Evolutionary conservation across 495 filamentous ascomycete species (phyloP), one percentile per base, ranked within the genome.

Genomic region (Ramalina intermedia): DNA sequence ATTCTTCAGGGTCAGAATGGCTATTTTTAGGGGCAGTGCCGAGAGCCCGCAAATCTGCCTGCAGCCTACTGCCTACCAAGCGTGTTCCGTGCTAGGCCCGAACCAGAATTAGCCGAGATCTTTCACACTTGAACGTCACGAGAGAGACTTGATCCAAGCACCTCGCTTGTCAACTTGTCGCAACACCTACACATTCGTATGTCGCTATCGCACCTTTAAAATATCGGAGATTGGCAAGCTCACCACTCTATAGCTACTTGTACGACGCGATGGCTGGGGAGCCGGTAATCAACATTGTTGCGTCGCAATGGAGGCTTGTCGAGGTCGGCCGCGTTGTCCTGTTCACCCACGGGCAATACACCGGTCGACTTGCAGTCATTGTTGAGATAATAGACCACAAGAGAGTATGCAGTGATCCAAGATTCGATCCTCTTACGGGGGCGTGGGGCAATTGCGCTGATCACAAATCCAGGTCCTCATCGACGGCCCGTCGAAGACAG

Each of bases 381-480:
- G 87, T 96, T 69, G 88, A 96, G 80, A 94, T 99, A 69, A 89
- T 96, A 70, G 93, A 96, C 72, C 91, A 99, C 84, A 94, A 94
- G 79, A 86, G 91, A 69, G 91, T 96, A 94, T 65, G 90, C 84
- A 53, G n/a, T 41, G 42, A 12, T 12, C 29, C 8, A 7, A 26
- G 11, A 46, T 13, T 20, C 41, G 16, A 40, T 27, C 12, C 8
- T 20, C 11, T 23, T 18, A 21, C 20, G 5, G 13, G 16, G 29
- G 36, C 16, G 18, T 20, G 23, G 23, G 23, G 23, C 17, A 36
- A 16, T 33, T 1, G 42, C 26, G 46, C 54, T 46, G n/a, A 48
- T 37, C 21, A 37, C 20, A 45, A 8, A 13, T 54, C 61, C 70
- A 98, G 93, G 87, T 84, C 64, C 79, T 99, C 62, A 79, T 96